Evolutionary conservation across 192 early-diverging fungal species (phyloP).

Genomic region (Podila epigama): DNA sequence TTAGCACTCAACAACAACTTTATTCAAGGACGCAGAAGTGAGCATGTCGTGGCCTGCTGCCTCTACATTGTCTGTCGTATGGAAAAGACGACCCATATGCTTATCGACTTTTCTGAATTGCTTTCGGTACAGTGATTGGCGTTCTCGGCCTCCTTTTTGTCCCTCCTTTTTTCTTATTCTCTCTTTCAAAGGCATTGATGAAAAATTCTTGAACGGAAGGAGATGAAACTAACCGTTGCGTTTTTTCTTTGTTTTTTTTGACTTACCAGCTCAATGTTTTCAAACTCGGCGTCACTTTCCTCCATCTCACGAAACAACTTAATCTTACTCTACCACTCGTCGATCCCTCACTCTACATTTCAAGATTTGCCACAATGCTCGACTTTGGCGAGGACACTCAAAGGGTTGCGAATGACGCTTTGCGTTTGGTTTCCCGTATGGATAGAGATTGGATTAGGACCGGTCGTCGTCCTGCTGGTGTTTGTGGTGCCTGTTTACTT

Average conservation of each 20-base stretch:
- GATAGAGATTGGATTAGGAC: constrained; percentile 93
- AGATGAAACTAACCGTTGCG: not conserved
- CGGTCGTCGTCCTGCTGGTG: constrained; percentile 90
- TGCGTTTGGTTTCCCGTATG: constrained; percentile 87
- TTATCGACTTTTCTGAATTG: constrained; percentile 95
- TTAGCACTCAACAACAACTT: constrained; percentile 83
- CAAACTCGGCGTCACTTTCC: constrained; percentile 84
- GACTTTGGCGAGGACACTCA: constrained; percentile 92
- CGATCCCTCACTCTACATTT: constrained; percentile 93
- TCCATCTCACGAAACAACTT: constrained; percentile 73
- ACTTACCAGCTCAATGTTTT: constrained; percentile 80
- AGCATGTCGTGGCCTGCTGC: constrained; percentile 85
- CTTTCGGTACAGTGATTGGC: constrained; percentile 60
- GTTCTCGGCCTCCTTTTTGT: too few species aligned
- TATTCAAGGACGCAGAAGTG: constrained; percentile 80
- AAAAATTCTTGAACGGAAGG: not conserved
- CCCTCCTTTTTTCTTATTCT: too few species aligned
- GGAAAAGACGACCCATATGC: constrained; percentile 88
- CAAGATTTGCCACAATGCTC: constrained; percentile 85
- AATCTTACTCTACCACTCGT: constrained; percentile 75
- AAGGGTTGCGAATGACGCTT: constrained; percentile 79
- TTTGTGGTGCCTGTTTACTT: constrained; percentile 91
- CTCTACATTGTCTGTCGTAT: constrained; percentile 90
- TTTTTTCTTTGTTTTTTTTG: constrained; percentile 1
- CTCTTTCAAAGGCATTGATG: too few species aligned